Evolutionary conservation across 169 alveolate species (phyloP), one percentile per base, ranked within the genome.

Genomic region (Cryptosporidium andersoni): DNA sequence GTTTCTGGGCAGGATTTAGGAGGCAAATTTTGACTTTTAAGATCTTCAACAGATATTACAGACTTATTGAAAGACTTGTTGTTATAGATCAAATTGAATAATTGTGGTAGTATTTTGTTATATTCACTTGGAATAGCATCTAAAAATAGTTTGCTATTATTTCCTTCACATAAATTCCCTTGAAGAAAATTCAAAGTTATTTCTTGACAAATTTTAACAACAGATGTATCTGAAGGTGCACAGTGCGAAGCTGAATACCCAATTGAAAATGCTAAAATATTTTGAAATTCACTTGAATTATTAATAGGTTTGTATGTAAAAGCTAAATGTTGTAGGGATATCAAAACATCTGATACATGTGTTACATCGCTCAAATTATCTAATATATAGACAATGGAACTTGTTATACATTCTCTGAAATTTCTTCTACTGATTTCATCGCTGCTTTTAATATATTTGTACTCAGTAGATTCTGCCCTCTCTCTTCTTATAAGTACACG

Each of bases 231-330:
- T 12, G 56, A 42, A n/a, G 67, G 16, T 45, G 85, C 55, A 25
- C 85, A 74, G 36, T 68, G 60, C 9, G 85, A 74, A 47, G 85
- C 68, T 8, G 60, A 47, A 16, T 63, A 55, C 1, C 85, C 85
- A 53, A 74, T 74, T 12, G 85, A 52, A 56, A 60, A 74, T 25
- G 85, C 85, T 43, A 74, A 45, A 12, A 9, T 55, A 25, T 74
- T 74, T 34, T 74, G 67, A 37, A 74, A 74, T 11, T 74, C 74
- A 7, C 48, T 45, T 37, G 47, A 55, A 34, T 60, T 74, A 25
- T 14, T 48, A 39, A 14, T 45, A 12, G 85, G 85, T 39, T 58
- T 56, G 39, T 74, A 55, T n/a, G 55, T 48, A 14, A 39, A 34
- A n/a, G 85, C 55, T 25, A 74, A 58, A 47, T 74, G 48, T 37